Base-by-base conservation (phyloP, 2,329 filamentous ascomycete species). In the Clonostachys byssicola region DNA sequence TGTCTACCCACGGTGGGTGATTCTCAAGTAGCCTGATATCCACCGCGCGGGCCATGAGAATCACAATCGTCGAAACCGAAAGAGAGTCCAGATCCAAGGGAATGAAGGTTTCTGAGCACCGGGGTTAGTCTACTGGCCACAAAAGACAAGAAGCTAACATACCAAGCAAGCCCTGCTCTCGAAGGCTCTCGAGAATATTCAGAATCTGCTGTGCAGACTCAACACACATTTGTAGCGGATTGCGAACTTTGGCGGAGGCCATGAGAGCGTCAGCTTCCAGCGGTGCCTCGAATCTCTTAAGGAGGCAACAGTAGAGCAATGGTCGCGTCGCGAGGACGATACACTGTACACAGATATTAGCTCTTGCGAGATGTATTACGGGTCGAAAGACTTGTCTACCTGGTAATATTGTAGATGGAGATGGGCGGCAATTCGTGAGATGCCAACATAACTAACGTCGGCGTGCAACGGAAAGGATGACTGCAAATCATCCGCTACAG, bases 91-190 rank as follows among this genome's bases (percentile, higher is more conserved):
- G 60, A 48, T 76, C 72, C 44, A 73, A 75, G 0, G 72, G 71
- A 0, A 77, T 63, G 48, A 77, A 77, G 0, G 66, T 71, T 56
- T 76, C 73, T 77, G 46, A 47, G 9, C 9, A 10, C 23, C 23
- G 9, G 23, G 23, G 23, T 30, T 10, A 30, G 23, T 30, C 23
- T 30, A 3, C 8, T 30, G 23, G 3, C 8, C 9, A 30, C 23
- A 3, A 30, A 30, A 30, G 23, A 10, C 9, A 10, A 3, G 8
- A 16, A 34, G 34, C 9, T 6, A 9, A 42, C 54, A 54, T 60
- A 77, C 73, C 73, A 3, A 77, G 60, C 17, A 78, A 62, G 6
- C 67, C 67, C 52, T 78, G 73, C 13, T 62, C 60, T 53, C 72
- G 66, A 20, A 77, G 57, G 36, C 62, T 65, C 45, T 62, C 62